Conservation (phyloP, 208 protist species). For the Angomonas deanei region DNA sequence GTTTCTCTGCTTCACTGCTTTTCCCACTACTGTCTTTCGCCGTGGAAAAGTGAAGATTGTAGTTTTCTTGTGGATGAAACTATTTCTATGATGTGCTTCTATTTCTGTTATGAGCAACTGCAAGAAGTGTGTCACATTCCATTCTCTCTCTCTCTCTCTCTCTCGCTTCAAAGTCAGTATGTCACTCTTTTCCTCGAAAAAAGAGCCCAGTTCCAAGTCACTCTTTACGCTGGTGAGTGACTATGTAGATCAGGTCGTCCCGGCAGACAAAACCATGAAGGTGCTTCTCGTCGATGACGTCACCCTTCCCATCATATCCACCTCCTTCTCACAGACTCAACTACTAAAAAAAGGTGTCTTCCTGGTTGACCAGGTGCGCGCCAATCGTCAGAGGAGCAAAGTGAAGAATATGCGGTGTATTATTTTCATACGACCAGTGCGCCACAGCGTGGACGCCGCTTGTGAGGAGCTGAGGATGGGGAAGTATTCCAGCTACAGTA, state of each 20-base stretch:
- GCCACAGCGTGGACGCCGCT: constrained; percentile 79
- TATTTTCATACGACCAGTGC: constrained; percentile 90
- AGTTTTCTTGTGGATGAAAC: not conserved
- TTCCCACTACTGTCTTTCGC: not conserved
- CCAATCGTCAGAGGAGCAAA: constrained; percentile 53
- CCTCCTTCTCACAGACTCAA: constrained; percentile 92
- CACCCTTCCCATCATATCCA: constrained; percentile 91
- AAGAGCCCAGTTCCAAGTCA: not conserved
- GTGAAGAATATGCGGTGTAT: constrained; percentile 94
- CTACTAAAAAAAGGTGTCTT: constrained; percentile 96
- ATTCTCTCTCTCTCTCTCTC: not conserved
- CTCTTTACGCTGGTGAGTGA: constrained; percentile 48
- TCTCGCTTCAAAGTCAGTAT: constrained; percentile 2
- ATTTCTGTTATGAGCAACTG: constrained; percentile 1
- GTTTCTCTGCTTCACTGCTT: not conserved
- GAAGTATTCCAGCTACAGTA: constrained; percentile 73
- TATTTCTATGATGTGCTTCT: constrained; percentile 1
- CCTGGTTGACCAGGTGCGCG: constrained; percentile 89
- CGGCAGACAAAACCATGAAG: constrained; percentile 87
- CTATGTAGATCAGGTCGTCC: constrained; percentile 66
- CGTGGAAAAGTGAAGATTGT: not conserved
- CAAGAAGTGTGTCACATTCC: not conserved
- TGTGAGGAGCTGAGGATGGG: constrained; percentile 85
- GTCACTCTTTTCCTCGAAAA: not conserved
- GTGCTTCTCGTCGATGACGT: constrained; percentile 94